Evolutionary conservation across 148 eudicot genomes (phyloP), one percentile per base, ranked within the genome.

Genomic region (Gaultheria prostrata): DNA sequence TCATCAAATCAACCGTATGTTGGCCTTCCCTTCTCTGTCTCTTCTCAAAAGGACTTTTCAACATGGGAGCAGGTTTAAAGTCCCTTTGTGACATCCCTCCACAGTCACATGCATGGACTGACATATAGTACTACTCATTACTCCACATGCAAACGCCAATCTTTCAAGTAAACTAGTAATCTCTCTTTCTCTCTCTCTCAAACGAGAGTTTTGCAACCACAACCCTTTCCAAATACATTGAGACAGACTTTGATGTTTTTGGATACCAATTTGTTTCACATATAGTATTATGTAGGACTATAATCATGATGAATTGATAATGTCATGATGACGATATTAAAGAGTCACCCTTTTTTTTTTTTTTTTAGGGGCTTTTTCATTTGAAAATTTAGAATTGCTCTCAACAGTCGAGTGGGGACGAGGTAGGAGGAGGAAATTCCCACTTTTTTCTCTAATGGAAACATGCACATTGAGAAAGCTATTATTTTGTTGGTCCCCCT

Each of bases 81-180:
- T 84, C 86, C 82, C 71, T 45, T 84, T 21, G 78, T 57, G 73
- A 78, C 70, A 86, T 81, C 77, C 78, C 78, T 67, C 72, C 80
- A 77, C 78, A 81, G n/a, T 84, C 85, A 83, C 89, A 89, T 85
- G 88, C 91, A 87, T 81, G 77, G 75, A 70, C 86, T 84, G 86
- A 84, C 86, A 84, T 84, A 6, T 9, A 33, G 43, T 39, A 48
- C 54, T 73, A 87, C 87, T 89, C 87, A 87, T 89, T 85, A 77
- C 56, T 69, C 82, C 90, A 88, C 90, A 80, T 84, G 83, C 88
- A 65, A 84, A 81, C 80, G 81, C 84, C 79, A 76, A 50, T 49
- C 14, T 56, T 48, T 39, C 43, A 39, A 39, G 46, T 35, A 33
- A 59, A 24, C 14, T 18, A 54, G 32, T 24, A 63, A 17, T 21